Percentiles rank a stretch among this genome's conserved stretches.
Evolutionary conservation across 139 green algal species (phyloP).

Genomic region (Trebouxia sp.): DNA sequence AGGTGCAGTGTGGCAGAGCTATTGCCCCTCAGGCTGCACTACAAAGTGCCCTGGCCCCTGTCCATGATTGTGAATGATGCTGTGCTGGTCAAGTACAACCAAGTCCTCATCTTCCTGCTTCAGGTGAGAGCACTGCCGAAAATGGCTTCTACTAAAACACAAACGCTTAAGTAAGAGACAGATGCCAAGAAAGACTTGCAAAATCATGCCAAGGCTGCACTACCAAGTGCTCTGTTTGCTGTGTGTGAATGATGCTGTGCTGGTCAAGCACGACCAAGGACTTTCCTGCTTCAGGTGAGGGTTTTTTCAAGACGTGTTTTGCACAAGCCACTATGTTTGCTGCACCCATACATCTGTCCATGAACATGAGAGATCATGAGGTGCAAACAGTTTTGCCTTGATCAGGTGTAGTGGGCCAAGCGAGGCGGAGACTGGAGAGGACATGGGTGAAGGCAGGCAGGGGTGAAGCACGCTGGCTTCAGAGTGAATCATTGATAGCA

Average conservation of each 20-base stretch:
- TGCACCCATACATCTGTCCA: too few species aligned
- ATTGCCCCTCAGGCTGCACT: conserved; percentile 18
- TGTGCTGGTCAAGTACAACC: conserved; percentile 42
- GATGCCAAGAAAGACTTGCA: too few species aligned
- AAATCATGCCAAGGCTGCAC: too few species aligned
- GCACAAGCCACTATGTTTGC: too few species aligned
- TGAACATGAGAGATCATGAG: too few species aligned
- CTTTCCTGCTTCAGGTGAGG: conserved; percentile 46
- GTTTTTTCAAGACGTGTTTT: too few species aligned
- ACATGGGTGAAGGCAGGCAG: not conserved
- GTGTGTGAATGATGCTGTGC: conserved; percentile 30
- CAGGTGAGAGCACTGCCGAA: conserved; percentile 34
- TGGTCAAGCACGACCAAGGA: conserved; percentile 36
- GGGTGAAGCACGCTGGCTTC: not conserved
- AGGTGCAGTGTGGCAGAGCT: conserved; percentile 15
- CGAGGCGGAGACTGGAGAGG: conserved; percentile 26
- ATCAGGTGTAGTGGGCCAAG: conserved; percentile 30
- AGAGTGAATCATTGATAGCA: too few species aligned
- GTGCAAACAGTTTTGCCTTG: too few species aligned
- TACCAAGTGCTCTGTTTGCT: conserved; percentile 36
- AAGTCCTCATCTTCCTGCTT: conserved; percentile 48
- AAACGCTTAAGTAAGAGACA: too few species aligned
- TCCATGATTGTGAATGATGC: conserved; percentile 35
- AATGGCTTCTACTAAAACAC: too few species aligned
- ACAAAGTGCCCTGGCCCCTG: conserved; percentile 41